These are phyloP conservation scores for Rhododendron henanense DNA, from an alignment of 148 eudicot genomes.

Conservation along the genomic window DNA sequence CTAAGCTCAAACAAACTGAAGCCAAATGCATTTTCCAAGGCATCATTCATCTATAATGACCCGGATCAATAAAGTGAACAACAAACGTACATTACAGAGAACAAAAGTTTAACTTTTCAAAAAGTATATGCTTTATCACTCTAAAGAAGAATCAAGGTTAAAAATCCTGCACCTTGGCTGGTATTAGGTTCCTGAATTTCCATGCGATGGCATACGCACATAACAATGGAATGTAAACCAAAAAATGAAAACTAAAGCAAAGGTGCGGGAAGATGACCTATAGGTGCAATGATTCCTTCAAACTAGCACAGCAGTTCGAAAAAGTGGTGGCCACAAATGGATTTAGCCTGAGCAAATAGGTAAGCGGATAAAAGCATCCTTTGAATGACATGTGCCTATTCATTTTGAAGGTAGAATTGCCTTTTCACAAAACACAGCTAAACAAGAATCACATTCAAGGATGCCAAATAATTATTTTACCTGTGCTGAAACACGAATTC, in stretches of 20 bases:
- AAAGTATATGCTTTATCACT: slow-evolving; percentile 1
- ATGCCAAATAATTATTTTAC: slow-evolving; percentile 29
- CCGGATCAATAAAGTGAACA: neutral
- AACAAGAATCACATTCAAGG: neutral
- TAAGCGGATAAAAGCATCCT: neutral
- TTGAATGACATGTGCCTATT: neutral
- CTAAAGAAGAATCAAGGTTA: neutral
- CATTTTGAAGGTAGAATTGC: neutral
- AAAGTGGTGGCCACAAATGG: neutral
- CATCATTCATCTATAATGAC: neutral
- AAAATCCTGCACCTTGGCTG: neutral
- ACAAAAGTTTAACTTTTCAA: neutral
- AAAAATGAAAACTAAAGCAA: neutral
- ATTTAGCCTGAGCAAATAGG: neutral
- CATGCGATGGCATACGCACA: neutral
- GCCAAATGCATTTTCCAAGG: neutral
- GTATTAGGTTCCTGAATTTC: neutral
- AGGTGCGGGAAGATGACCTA: neutral
- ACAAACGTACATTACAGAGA: neutral
- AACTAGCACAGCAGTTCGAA: neutral
- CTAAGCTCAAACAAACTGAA: neutral
- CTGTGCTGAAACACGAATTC: slow-evolving; percentile 90
- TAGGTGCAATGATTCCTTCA: neutral
- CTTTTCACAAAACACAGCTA: neutral
- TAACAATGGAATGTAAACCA: neutral